Conservation (phyloP, 208 protist species). For the Herpetomonas tarakana region DNA sequence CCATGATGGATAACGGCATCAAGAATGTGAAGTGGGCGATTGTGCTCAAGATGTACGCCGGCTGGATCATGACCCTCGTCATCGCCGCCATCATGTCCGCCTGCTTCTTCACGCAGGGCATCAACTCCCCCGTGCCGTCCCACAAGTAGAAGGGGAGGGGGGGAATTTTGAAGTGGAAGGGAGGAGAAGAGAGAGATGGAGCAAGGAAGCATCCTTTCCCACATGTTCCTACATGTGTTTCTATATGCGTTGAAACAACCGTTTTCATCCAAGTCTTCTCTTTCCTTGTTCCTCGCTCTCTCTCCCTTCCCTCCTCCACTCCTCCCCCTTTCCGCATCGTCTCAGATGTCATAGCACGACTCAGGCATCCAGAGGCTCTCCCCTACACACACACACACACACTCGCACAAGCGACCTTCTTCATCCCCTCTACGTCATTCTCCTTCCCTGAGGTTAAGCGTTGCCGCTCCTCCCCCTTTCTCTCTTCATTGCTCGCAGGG, state of each 20-base stretch:
- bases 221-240: not conserved
- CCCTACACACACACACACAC: not conserved
- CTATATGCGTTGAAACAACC: not conserved
- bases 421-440: not conserved
- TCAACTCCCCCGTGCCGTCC: slow-evolving; percentile 24
- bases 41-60: slow-evolving; percentile 47
- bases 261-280: not conserved
- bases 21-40: slow-evolving; percentile 37
- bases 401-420: not conserved
- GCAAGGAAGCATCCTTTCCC: not conserved
- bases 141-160: not conserved
- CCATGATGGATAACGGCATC: slow-evolving; percentile 48
- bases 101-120: slow-evolving; percentile 54
- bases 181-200: not conserved
- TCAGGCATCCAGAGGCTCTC: not conserved
- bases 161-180: not conserved
- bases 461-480: slow-evolving; percentile 2
- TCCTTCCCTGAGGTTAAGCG: not conserved
- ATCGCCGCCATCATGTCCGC: slow-evolving; percentile 44
- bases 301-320: not conserved
- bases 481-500: slow-evolving; percentile 16
- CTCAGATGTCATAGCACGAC: not conserved
- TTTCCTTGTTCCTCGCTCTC: not conserved
- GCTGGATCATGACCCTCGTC: slow-evolving; percentile 48
- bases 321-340: not conserved